Evolutionary conservation across 805 yeast species (phyloP).

Genomic region (Ogataea saltuana): DNA sequence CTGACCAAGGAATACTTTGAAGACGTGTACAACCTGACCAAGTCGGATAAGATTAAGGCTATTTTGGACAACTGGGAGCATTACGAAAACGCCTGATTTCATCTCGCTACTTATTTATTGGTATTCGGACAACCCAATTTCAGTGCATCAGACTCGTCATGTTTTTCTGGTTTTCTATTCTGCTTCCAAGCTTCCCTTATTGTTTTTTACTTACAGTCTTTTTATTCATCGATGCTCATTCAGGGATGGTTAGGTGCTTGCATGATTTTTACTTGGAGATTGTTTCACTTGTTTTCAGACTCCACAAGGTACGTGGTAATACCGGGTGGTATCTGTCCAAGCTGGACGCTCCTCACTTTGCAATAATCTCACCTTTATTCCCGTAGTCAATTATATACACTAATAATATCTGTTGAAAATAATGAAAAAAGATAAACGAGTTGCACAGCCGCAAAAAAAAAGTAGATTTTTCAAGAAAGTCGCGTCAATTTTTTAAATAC

Average conservation of each 20-base stretch:
- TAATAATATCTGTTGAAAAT: conserved; percentile 4
- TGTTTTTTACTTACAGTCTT: conserved; percentile 1
- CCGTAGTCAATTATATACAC: conserved; percentile 2
- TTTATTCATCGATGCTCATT: conserved; percentile 7
- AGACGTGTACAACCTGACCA: conserved; percentile 90
- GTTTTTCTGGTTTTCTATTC: conserved; percentile 3
- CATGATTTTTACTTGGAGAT: conserved; percentile 1
- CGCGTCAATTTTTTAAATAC: not conserved
- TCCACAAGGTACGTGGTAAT: conserved; percentile 7
- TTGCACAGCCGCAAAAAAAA: not conserved
- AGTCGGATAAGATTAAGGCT: conserved; percentile 84
- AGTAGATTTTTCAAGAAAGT: not conserved
- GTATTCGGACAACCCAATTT: not conserved
- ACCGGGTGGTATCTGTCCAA: conserved; percentile 1
- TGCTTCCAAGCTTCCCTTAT: not conserved
- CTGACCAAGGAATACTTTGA: conserved; percentile 96
- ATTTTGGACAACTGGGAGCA: conserved; percentile 95
- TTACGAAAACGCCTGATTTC: conserved; percentile 54
- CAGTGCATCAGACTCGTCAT: not conserved
- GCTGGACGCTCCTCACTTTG: conserved; percentile 1
- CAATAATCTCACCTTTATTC: not conserved
- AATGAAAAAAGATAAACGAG: not conserved
- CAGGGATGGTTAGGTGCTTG: not conserved
- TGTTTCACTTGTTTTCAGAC: conserved; percentile 1
- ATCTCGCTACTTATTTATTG: not conserved